Evolutionary conservation across 148 eudicot genomes (phyloP).

Genomic region (Rhododendron kiyosumense): DNA sequence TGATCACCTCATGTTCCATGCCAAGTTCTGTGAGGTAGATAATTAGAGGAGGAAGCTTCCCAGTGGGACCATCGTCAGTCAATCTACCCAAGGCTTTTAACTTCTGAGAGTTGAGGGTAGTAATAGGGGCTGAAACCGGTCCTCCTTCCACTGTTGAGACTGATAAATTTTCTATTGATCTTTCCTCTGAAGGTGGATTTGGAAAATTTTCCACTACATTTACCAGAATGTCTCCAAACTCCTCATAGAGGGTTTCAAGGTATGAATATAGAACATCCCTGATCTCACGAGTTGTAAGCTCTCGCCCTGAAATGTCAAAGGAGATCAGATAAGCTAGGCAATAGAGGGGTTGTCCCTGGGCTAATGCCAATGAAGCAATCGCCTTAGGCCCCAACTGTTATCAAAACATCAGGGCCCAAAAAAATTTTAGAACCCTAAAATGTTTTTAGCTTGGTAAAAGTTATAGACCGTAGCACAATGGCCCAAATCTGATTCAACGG

Average conservation of each 20-base stretch:
- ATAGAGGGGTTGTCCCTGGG: background rate
- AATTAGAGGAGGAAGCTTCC: constrained; percentile 24
- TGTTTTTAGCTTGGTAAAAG: background rate
- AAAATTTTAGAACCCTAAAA: background rate
- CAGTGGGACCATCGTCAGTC: background rate
- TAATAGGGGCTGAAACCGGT: constrained; percentile 30
- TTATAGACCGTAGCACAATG: background rate
- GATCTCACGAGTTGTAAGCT: constrained; percentile 80
- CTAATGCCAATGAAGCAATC: background rate
- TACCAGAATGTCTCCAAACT: constrained; percentile 47
- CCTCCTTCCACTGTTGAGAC: constrained; percentile 30
- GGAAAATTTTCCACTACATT: constrained; percentile 63
- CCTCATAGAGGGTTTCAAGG: constrained; percentile 58
- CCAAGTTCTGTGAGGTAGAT: constrained; percentile 70
- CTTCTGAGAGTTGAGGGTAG: constrained; percentile 36
- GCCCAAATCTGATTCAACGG: background rate
- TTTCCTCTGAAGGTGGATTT: constrained; percentile 37
- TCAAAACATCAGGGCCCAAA: background rate
- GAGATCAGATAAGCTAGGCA: background rate
- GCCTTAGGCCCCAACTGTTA: background rate
- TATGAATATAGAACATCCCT: constrained; percentile 68
- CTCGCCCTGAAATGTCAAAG: constrained; percentile 49
- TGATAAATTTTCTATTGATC: constrained; percentile 30
- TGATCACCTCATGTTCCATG: constrained; percentile 59
- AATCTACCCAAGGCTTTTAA: constrained; percentile 58